Conservation (phyloP, 2,329 filamentous ascomycete species). For the Monosporascus ibericus region DNA sequence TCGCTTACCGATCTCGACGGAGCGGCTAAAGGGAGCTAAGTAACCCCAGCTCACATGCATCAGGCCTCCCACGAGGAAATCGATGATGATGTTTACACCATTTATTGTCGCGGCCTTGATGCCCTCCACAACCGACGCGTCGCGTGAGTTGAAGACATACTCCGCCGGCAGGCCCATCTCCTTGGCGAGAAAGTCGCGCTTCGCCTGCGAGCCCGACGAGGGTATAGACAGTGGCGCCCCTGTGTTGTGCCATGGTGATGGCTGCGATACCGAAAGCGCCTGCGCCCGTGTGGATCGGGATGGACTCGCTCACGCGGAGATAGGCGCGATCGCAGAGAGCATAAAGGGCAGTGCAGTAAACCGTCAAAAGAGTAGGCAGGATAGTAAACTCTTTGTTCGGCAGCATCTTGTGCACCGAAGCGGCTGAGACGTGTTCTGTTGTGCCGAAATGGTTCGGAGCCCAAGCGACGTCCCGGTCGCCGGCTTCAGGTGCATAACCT, state of each 20-base stretch:
- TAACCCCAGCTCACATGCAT: constrained; percentile 12
- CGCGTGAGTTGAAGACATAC: constrained; percentile 25
- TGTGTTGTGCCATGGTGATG: constrained; percentile 22
- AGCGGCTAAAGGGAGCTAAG: background rate
- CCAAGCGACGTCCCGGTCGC: constrained; percentile 13
- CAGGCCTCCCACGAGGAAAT: constrained; percentile 13
- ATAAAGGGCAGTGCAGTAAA: constrained; percentile 24
- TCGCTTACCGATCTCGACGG: constrained; percentile 1
- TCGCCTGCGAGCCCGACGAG: background rate
- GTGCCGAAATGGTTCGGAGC: constrained; percentile 8
- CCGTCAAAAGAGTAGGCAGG: constrained; percentile 13
- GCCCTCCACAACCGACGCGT: constrained; percentile 17
- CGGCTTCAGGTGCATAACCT: constrained; percentile 3
- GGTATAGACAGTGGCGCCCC: constrained; percentile 1
- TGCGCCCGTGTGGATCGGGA: constrained; percentile 23
- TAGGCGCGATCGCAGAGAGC: constrained; percentile 17
- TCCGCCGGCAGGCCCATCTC: constrained; percentile 16
- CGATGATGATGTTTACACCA: constrained; percentile 17
- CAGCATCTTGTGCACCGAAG: constrained; percentile 16
- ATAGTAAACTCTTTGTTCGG: constrained; percentile 9
- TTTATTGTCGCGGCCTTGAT: constrained; percentile 15
- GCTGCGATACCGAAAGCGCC: constrained; percentile 27
- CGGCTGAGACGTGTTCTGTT: constrained; percentile 15
- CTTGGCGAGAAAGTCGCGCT: constrained; percentile 15
- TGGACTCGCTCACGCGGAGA: too few relatives aligned